Percentiles rank a stretch among this genome's conserved stretches.
phyloP scores from a whole-genome alignment of 2,329 filamentous ascomycete genomes.

The Verticillium nubilum region DNA sequence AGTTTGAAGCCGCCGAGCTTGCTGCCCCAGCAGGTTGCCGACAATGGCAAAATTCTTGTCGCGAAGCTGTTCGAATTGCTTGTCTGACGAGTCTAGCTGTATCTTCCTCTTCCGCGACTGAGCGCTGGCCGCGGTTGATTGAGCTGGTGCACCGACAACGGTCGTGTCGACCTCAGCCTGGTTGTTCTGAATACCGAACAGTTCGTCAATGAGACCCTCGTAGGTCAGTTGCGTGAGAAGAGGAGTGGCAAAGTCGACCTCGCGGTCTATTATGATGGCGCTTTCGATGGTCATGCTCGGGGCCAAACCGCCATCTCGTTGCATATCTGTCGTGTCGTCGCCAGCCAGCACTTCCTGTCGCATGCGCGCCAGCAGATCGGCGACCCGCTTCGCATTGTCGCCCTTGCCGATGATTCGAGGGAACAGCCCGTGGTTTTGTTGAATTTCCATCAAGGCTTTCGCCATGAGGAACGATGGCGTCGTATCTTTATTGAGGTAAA shows the following conservation, averaged over 20 bases:
- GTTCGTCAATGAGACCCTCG: constrained; percentile 90
- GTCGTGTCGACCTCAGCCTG: constrained; percentile 90
- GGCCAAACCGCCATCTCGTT: constrained; percentile 59
- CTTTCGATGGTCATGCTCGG: constrained; percentile 87
- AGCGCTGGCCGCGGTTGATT: constrained; percentile 47
- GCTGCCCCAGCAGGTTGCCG: constrained; percentile 81
- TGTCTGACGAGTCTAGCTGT: constrained; percentile 81
- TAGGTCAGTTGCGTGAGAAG: constrained; percentile 95
- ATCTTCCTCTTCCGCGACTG: constrained; percentile 78
- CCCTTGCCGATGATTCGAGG: constrained; percentile 94
- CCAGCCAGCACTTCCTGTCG: constrained; percentile 80
- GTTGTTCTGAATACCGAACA: constrained; percentile 87
- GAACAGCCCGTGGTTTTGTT: constrained; percentile 87
- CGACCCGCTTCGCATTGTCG: constrained; percentile 83
- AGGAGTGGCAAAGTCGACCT: constrained; percentile 88
- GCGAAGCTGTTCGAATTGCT: constrained; percentile 79
- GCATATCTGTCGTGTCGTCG: constrained; percentile 61
- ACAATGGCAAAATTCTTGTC: constrained; percentile 96
- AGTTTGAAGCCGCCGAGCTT: constrained; percentile 75
- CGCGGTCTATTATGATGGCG: constrained; percentile 89
- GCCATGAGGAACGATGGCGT: constrained; percentile 86
- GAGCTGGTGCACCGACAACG: constrained; percentile 70
- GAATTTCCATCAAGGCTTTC: constrained; percentile 88
- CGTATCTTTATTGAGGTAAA: constrained; percentile 87
- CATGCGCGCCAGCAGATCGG: constrained; percentile 85